A percentile compares a stretch with the other conserved stretches of the same genome.
Conservation (phyloP, 108 stramenopile species). For the Cyclotella sp. region DNA sequence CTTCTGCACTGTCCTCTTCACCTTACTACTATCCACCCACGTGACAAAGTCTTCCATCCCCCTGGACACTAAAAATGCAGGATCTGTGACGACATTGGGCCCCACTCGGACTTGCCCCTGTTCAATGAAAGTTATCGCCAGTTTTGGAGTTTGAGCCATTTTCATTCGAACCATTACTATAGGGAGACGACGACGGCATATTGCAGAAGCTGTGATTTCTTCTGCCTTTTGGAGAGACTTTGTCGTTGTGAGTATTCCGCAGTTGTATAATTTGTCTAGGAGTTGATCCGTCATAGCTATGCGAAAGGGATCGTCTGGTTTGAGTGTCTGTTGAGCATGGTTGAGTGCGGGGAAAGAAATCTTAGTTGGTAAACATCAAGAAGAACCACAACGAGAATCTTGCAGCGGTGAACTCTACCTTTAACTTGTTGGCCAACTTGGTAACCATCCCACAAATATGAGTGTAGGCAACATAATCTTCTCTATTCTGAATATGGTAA, state of each 20-base stretch:
- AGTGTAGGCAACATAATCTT: constrained; percentile 94
- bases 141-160: constrained; percentile 96
- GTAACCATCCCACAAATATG: constrained; percentile 93
- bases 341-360: background rate
- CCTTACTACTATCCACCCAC: constrained; percentile 97
- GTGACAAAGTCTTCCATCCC: constrained; percentile 98
- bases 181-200: constrained; percentile 95
- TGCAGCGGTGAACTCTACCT: constrained; percentile 34
- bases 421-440: constrained; percentile 90
- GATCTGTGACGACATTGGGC: constrained; percentile 97
- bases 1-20: constrained; percentile 91
- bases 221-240: constrained; percentile 93
- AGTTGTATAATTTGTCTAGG: constrained; percentile 89
- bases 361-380: background rate
- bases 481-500: constrained; percentile 97
- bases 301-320: constrained; percentile 91
- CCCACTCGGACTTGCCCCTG: constrained; percentile 99
- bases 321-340: constrained; percentile 53
- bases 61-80: constrained; percentile 95
- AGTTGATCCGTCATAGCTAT: constrained; percentile 97
- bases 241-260: constrained; percentile 89
- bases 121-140: constrained; percentile 94
- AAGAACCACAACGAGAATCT: background rate
- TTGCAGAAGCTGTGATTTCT: constrained; percentile 90
- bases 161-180: constrained; percentile 99